Evolutionary conservation across 805 yeast species (phyloP), one percentile per base, ranked within the genome.

Genomic region (Lipomyces mesembrius): DNA sequence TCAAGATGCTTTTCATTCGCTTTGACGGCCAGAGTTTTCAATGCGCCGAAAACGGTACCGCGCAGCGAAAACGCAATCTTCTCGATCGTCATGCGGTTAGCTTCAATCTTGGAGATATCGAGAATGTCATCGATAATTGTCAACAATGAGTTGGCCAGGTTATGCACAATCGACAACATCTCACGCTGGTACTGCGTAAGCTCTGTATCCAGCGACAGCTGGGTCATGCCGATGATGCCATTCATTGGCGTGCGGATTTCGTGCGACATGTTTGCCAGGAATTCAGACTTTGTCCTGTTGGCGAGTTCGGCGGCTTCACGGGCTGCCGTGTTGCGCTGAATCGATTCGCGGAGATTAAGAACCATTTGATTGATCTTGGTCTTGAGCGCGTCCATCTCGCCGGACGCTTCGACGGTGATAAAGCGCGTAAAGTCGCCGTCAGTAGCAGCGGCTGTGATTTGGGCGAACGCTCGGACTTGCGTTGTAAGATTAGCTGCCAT

Each of bases 261-360:
- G 77, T 87, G 91, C 5, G 94, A 89, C 84, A 90, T 91, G 75
- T 91, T 91, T 58, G 96, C 96, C 79, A 91, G 83, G 76, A 91
- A 91, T 77, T 91, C 97, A 9, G 96, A 91, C 77, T 91, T 91
- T 3, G 97, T 92, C 72, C 90, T 84, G 77, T 91, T 91, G 4
- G 97, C 97, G 73, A 91, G 82, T 75, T 91, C 97, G 51, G 97
- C 97, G 49, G 97, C 97, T 78, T 91, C 97, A 79, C 97, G 87
- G 0, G 97, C 97, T 11, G 94, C 95, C 0, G 97, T 91, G 75
- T 91, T 91, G 77, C 96, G 86, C 79, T 91, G 96, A 76, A 91
- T 91, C 3, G 95, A 89, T 75, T 91, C 97, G 77, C 96, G 84
- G 75, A 91, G 82, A 74, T 91, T 90, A 72, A 89, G 84, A 76